Base-by-base conservation (phyloP, 306 rosid species). In the Nissolia schottii region DNA sequence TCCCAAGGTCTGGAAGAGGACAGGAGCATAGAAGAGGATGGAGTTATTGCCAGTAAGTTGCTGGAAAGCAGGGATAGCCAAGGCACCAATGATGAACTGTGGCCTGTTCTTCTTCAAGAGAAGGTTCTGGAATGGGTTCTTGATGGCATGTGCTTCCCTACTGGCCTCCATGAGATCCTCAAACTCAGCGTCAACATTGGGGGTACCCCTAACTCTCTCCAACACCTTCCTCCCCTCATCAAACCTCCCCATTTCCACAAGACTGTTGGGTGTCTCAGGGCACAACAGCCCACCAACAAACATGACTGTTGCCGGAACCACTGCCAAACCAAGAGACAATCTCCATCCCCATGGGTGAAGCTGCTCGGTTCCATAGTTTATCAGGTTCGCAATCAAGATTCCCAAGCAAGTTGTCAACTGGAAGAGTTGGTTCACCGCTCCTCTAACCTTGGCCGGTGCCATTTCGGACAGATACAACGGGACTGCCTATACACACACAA, bases 321-420 rank as follows among this genome's bases (percentile, higher is more conserved):
- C 62, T 6, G 98, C 97, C 49, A 93, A 85, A 43, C 98, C 97
- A 54, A 93, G 96, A 3, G 98, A 93, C 40, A 93, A 68, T 57
- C 93, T 83, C 97, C 97, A 92, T 9, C 96, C 96, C 93, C 91
- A 89, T 8, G 93, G 96, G 74, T 92, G 97, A 32, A 92, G 51
- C 46, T 75, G 43, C 5, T 84, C 83, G 1, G 96, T 92, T 2
- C 82, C 88, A 27, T 89, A 92, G 24, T 92, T 92, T 9, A 87
- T 79, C 3, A 87, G 69, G 70, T 83, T 92, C 3, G 97, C 97
- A 10, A 86, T 1, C 60, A 92, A 41, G 65, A 92, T 86, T 14
- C 93, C 97, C 38, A 85, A 40, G 67, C 96, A 89, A 8, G 97
- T 87, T 41, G 96, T 92, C 15, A 63, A 78, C 84, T 24, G 96